Evolutionary conservation across 208 protist genomes (phyloP).

Genomic region (Crithidia expoeki): DNA sequence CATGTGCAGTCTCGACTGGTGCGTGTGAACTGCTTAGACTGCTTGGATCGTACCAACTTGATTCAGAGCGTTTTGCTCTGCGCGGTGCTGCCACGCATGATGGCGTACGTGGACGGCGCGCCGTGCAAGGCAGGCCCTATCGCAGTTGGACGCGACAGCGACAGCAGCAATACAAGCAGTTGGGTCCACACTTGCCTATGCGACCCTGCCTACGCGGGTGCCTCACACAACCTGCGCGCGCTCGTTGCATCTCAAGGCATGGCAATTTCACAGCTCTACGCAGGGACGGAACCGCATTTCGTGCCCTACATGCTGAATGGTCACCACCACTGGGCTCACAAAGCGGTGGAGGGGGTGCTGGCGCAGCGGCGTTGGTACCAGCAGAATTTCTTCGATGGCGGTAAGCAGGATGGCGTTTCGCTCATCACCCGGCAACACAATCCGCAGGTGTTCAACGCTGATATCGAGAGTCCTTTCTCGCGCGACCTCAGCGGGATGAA

Average conservation of each 20-base stretch:
- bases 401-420: slow-evolving; percentile 79
- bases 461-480: slow-evolving; percentile 72
- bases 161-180: neutral
- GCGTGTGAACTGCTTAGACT: slow-evolving; percentile 88
- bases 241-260: slow-evolving; percentile 67
- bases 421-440: slow-evolving; percentile 78
- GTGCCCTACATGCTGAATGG: slow-evolving; percentile 53
- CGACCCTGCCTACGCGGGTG: neutral
- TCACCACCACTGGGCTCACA: slow-evolving; percentile 15
- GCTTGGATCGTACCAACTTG: slow-evolving; percentile 84
- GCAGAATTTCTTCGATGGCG: slow-evolving; percentile 85
- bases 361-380: slow-evolving; percentile 70
- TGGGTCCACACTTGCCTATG: neutral
- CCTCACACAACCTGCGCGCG: slow-evolving; percentile 18
- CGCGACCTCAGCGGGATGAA: slow-evolving; percentile 74
- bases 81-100: slow-evolving; percentile 55
- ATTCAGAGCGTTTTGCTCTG: slow-evolving; percentile 58
- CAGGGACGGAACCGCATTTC: slow-evolving; percentile 74
- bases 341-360: slow-evolving; percentile 35
- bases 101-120: slow-evolving; percentile 41
- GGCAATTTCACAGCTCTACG: slow-evolving; percentile 78
- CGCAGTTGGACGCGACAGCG: neutral
- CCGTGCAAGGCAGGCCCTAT: neutral
- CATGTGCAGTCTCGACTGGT: slow-evolving; percentile 22
- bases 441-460: slow-evolving; percentile 47